phyloP scores from a whole-genome alignment of 2,329 filamentous ascomycete species.

The Stemphylium vesicarium region DNA sequence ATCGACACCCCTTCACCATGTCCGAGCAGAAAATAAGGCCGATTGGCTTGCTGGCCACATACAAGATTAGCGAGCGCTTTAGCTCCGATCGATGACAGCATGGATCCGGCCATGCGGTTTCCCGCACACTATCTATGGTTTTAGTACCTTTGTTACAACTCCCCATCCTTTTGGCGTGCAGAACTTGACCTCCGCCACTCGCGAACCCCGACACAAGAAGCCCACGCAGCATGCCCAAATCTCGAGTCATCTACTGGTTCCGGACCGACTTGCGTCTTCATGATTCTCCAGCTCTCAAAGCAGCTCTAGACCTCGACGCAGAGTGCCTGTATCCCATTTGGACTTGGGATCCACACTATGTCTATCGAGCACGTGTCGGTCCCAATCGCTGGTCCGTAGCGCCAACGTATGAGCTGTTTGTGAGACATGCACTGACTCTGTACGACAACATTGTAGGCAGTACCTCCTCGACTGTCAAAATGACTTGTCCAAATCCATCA shows the following conservation, averaged over 20 bases:
- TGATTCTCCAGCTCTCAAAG: conserved; percentile 75
- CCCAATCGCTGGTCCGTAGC: conserved; percentile 65
- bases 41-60: conserved; percentile 7
- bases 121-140: conserved; percentile 10
- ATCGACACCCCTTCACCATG: background rate
- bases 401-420: too few relatives aligned
- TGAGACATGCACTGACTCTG: too few relatives aligned
- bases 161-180: background rate
- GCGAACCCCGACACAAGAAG: background rate
- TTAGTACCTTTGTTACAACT: background rate
- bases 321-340: conserved; percentile 75
- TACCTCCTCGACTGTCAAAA: conserved; percentile 75
- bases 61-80: conserved; percentile 14
- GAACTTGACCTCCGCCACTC: background rate
- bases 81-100: conserved; percentile 39
- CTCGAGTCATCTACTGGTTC: conserved; percentile 77
- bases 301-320: conserved; percentile 73
- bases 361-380: conserved; percentile 73
- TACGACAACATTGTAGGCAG: conserved; percentile 51
- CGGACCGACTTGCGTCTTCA: conserved; percentile 78
- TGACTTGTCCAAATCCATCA: conserved; percentile 71
- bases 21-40: background rate
- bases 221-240: conserved; percentile 41
- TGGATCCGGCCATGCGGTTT: conserved; percentile 29
- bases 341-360: conserved; percentile 83